Evolutionary conservation across 192 early-diverging fungal genomes (phyloP).

Genomic region (Coemansia javaensis): DNA sequence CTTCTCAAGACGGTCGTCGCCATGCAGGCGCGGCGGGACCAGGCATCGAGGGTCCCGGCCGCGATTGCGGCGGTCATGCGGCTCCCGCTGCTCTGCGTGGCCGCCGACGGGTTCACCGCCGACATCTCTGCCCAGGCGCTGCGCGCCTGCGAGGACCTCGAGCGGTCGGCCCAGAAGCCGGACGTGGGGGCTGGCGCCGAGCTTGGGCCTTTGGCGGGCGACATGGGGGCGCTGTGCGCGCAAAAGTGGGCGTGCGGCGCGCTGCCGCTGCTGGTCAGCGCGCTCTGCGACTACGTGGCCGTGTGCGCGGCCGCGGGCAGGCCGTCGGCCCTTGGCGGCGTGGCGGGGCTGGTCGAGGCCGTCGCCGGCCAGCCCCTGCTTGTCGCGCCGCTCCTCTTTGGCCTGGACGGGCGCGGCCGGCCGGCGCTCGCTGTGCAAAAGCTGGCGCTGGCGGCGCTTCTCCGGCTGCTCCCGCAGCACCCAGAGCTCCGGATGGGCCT

Average conservation of each 20-base stretch:
- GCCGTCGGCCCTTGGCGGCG: not conserved
- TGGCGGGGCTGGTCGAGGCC: not conserved
- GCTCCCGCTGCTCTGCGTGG: conserved; percentile 5
- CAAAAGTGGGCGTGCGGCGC: conserved; percentile 1
- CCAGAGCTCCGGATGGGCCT: conserved; percentile 8
- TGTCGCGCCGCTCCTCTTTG: conserved; percentile 19
- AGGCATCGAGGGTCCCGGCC: not conserved
- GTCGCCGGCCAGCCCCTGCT: conserved; percentile 9
- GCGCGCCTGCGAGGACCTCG: not conserved
- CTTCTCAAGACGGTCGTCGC: not conserved
- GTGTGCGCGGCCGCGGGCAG: not conserved
- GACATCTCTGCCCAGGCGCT: not conserved
- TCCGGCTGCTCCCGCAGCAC: not conserved
- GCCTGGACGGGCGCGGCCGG: not conserved
- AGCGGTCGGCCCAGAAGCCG: not conserved
- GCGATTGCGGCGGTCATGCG: conserved; percentile 1
- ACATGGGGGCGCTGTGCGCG: not conserved
- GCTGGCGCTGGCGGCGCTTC: conserved; percentile 4
- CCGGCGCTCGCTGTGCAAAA: not conserved
- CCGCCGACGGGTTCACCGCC: conserved; percentile 4
- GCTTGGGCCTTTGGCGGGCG: not conserved
- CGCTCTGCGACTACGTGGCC: conserved; percentile 4
- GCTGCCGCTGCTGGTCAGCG: conserved; percentile 6
- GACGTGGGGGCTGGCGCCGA: not conserved
- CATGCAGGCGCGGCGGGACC: not conserved